Conservation (phyloP, 768 basidiomycete species). For the Leccinum sublutescens region DNA sequence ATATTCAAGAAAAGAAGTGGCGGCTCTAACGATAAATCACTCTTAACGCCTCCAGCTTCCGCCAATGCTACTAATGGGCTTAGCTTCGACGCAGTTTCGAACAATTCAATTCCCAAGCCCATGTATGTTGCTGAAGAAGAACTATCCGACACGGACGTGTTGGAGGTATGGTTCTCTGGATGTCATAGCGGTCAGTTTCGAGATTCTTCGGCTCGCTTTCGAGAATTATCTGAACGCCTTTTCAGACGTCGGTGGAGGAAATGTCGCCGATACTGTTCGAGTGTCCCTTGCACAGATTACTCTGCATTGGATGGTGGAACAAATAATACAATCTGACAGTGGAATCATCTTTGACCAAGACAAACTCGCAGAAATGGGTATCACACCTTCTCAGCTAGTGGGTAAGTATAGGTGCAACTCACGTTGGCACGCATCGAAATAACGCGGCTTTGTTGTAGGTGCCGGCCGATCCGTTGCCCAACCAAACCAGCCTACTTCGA, state of each 20-base stretch:
- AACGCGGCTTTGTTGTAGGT: background rate
- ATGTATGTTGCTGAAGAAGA: constrained; percentile 6
- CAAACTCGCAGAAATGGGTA: constrained; percentile 46
- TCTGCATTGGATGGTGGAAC: constrained; percentile 78
- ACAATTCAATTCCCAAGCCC: background rate
- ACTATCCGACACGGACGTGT: constrained; percentile 43
- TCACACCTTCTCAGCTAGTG: constrained; percentile 23
- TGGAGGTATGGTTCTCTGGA: constrained; percentile 82
- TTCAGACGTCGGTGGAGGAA: constrained; percentile 71
- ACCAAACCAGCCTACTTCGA: background rate
- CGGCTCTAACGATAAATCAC: background rate
- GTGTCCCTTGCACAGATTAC: constrained; percentile 55
- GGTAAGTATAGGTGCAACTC: background rate
- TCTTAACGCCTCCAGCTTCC: background rate
- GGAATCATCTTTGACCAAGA: constrained; percentile 55
- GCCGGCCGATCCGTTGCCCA: background rate
- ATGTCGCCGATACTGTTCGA: constrained; percentile 41
- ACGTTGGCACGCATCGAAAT: background rate
- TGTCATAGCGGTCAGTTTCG: constrained; percentile 59
- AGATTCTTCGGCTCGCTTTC: background rate
- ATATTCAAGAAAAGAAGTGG: background rate
- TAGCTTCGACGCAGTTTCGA: background rate
- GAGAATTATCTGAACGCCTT: background rate
- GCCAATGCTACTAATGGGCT: background rate
- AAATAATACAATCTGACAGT: constrained; percentile 55